Evolutionary conservation across 169 alveolate genomes (phyloP), one percentile per base, ranked within the genome.

Genomic region (Eimeria falciformis): DNA sequence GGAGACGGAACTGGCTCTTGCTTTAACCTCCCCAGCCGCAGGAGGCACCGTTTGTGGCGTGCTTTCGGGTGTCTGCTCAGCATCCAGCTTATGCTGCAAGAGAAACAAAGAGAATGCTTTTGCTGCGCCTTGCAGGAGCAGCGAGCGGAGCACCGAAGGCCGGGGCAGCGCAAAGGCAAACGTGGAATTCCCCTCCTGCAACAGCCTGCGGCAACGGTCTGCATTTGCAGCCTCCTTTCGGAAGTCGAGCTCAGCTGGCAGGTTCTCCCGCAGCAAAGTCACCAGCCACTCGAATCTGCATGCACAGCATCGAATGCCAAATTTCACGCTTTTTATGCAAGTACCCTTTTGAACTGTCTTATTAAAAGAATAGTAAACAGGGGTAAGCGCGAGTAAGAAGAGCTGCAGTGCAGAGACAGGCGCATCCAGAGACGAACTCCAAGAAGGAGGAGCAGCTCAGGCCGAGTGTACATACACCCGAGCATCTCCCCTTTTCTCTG

Each of bases 221-320:
- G 94, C 91, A 23, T 91, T 91, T 56, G 77, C 90, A 2, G 92
- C 94, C 65, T 91, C 94, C 43, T 56, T 46, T 25, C 81, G 25
- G 50, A 91, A 91, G 75, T 91, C 92, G 66, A 71, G 14, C n/a
- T 91, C 94, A 9, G 68, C 68, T 40, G 94, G 94, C 25, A 91
- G 88, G 29, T 91, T 91, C 53, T 66, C 58, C 46, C 87, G 87
- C 5, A 91, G 82, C 86, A 91, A 68, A 56, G 79, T 92, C 43
- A 47, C 83, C 9, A 91, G 86, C 94, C 94, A 91, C 47, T 82
- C 77, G 23, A 91, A 73, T 65, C 94, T 91, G 79, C 89, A 47
- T 18, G 89, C 29, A 58, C 21, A 14, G n/a, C n/a, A n/a, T n/a
- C n/a, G n/a, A n/a, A n/a, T n/a, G n/a, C n/a, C n/a, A n/a, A n/a